Conservation (phyloP, 768 basidiomycete species). For the Coprinellus aureogranulatus region DNA sequence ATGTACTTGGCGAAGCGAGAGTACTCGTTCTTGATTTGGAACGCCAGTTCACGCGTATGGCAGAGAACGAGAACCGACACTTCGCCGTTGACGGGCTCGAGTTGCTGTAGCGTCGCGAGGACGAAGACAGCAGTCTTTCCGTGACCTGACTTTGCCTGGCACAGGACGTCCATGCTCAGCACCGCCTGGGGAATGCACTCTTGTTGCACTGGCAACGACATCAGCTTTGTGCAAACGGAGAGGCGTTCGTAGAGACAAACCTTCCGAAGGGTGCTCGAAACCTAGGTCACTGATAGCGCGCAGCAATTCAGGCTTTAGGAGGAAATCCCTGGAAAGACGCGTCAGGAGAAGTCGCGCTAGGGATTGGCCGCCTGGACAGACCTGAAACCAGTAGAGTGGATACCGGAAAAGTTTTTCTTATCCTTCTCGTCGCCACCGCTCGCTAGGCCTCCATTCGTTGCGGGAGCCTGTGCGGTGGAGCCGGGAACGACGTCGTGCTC, state of each 20-base stretch:
- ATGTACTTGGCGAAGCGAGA: conserved; percentile 99
- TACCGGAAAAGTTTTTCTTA: conserved; percentile 98
- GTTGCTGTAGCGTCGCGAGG: conserved; percentile 93
- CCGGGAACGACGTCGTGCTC: conserved; percentile 76
- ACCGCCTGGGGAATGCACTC: conserved; percentile 99
- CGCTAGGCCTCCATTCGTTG: conserved; percentile 43
- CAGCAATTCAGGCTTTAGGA: conserved; percentile 94
- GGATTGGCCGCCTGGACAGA: conserved; percentile 32
- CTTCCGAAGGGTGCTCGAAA: conserved; percentile 99
- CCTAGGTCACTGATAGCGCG: conserved; percentile 99
- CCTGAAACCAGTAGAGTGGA: conserved; percentile 99
- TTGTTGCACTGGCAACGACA: conserved; percentile 79
- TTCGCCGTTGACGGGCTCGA: conserved; percentile 97
- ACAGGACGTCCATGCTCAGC: conserved; percentile 98
- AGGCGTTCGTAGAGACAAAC: conserved; percentile 39
- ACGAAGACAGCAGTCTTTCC: conserved; percentile 99
- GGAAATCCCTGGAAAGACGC: conserved; percentile 61
- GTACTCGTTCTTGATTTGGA: conserved; percentile 99
- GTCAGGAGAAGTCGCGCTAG: conserved; percentile 11
- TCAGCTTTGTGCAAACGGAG: conserved; percentile 1
- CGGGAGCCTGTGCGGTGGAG: conserved; percentile 44
- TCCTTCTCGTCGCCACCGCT: conserved; percentile 70
- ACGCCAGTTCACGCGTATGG: conserved; percentile 98
- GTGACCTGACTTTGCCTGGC: conserved; percentile 98
- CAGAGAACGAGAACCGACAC: conserved; percentile 97